Conservation (phyloP, 2,329 filamentous ascomycete species). For the Endocalyx cinctus region DNA sequence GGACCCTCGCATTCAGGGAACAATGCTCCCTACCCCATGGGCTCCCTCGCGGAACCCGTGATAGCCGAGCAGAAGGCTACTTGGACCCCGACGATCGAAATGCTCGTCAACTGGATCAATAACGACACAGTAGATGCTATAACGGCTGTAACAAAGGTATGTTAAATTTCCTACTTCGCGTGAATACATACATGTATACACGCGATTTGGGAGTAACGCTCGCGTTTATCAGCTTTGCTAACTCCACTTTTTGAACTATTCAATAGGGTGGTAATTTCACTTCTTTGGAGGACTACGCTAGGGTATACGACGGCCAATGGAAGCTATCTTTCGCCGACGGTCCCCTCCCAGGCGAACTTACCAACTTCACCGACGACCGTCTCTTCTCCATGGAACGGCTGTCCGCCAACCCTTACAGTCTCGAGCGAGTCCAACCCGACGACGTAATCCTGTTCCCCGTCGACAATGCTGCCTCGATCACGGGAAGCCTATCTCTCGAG, state of each 20-base stretch:
- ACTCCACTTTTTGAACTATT: constrained; percentile 2
- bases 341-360: constrained; percentile 29
- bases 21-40: too few relatives aligned
- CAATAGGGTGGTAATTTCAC: constrained; percentile 8
- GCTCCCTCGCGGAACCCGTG: too few relatives aligned
- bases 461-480: constrained; percentile 26
- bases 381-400: constrained; percentile 45
- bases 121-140: too few relatives aligned
- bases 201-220: too few relatives aligned
- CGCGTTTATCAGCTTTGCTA: neutral
- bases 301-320: constrained; percentile 39
- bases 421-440: constrained; percentile 28
- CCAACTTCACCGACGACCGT: constrained; percentile 42
- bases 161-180: too few relatives aligned
- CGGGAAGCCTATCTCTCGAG: constrained; percentile 26
- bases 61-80: too few relatives aligned
- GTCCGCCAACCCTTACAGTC: constrained; percentile 34
- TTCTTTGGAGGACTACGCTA: constrained; percentile 31
- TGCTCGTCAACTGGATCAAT: too few relatives aligned
- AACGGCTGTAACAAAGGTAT: too few relatives aligned
- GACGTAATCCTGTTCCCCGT: constrained; percentile 34
- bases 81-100: too few relatives aligned
- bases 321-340: constrained; percentile 30
- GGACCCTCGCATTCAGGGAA: too few relatives aligned
- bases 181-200: too few relatives aligned